phyloP scores from a whole-genome alignment of 306 rosid genomes.

The Trifolium repens region DNA sequence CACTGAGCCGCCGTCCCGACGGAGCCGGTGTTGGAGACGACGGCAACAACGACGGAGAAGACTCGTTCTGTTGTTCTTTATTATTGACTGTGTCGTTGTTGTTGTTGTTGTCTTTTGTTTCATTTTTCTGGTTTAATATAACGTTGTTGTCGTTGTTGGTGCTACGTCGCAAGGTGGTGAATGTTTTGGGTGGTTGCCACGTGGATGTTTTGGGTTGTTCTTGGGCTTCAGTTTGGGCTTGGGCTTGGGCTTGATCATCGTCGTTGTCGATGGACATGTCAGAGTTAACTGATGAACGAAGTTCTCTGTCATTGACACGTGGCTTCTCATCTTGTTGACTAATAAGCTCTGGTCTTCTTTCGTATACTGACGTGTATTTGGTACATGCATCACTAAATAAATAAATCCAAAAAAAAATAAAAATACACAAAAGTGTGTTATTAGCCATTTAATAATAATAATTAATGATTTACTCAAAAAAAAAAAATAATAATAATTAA shows the following conservation, averaged over 20 bases:
- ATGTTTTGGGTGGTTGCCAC: slow-evolving; percentile 62
- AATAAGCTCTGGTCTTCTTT: slow-evolving; percentile 66
- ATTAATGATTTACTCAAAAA: too few species aligned
- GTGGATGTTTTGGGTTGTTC: slow-evolving; percentile 42
- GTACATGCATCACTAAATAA: slow-evolving; percentile 69
- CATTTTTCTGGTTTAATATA: neutral
- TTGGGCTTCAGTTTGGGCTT: slow-evolving; percentile 15
- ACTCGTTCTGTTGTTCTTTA: slow-evolving; percentile 39
- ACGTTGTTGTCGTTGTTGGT: slow-evolving; percentile 34
- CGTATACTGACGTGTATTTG: slow-evolving; percentile 60
- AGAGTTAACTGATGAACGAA: slow-evolving; percentile 79
- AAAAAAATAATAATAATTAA: neutral
- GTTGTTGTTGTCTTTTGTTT: slow-evolving; percentile 35
- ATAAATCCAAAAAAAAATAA: neutral
- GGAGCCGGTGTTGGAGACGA: slow-evolving; percentile 44
- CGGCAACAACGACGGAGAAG: slow-evolving; percentile 20
- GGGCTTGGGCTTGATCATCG: slow-evolving; percentile 36
- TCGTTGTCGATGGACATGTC: slow-evolving; percentile 98
- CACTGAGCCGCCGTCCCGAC: slow-evolving; percentile 78
- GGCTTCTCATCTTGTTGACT: slow-evolving; percentile 48
- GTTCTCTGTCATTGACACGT: slow-evolving; percentile 58
- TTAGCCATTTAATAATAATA: neutral
- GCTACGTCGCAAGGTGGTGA: slow-evolving; percentile 45
- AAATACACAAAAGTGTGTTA: neutral
- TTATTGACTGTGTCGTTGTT: neutral